Evolutionary conservation across 805 yeast genomes (phyloP).

Genomic region (Debaryomyces hansenii): DNA sequence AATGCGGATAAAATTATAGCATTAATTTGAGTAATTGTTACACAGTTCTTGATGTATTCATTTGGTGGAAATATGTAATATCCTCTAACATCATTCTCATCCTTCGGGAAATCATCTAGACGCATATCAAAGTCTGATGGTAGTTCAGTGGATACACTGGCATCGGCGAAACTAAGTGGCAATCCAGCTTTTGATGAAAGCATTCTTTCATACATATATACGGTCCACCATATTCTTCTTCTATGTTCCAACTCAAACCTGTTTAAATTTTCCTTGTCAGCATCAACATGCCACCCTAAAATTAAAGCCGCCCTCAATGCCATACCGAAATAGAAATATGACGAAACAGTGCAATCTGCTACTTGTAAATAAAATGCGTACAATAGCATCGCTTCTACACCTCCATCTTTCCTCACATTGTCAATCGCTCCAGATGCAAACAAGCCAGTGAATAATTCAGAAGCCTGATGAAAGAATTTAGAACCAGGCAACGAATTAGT

Average conservation of each 20-base stretch:
- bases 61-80: constrained; percentile 77
- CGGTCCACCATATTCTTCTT: constrained; percentile 50
- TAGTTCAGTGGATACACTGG: constrained; percentile 74
- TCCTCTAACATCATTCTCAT: constrained; percentile 54
- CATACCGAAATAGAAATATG: constrained; percentile 76
- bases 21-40: constrained; percentile 74
- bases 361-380: constrained; percentile 81
- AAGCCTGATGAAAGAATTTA: constrained; percentile 74
- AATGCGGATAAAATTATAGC: constrained; percentile 68
- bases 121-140: constrained; percentile 73
- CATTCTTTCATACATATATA: constrained; percentile 63
- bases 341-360: constrained; percentile 80
- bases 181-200: constrained; percentile 79
- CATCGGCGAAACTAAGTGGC: constrained; percentile 77
- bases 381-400: constrained; percentile 69
- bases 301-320: constrained; percentile 72
- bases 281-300: constrained; percentile 80
- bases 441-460: constrained; percentile 73
- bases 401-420: constrained; percentile 75
- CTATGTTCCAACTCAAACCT: constrained; percentile 56
- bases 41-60: constrained; percentile 73
- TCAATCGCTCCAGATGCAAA: constrained; percentile 81
- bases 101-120: constrained; percentile 31
- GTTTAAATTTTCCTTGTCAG: constrained; percentile 60
- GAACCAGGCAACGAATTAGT: constrained; percentile 68